Conservation (phyloP, 352 stramenopile genomes). For the Phytopythium chamaehyphon region DNA sequence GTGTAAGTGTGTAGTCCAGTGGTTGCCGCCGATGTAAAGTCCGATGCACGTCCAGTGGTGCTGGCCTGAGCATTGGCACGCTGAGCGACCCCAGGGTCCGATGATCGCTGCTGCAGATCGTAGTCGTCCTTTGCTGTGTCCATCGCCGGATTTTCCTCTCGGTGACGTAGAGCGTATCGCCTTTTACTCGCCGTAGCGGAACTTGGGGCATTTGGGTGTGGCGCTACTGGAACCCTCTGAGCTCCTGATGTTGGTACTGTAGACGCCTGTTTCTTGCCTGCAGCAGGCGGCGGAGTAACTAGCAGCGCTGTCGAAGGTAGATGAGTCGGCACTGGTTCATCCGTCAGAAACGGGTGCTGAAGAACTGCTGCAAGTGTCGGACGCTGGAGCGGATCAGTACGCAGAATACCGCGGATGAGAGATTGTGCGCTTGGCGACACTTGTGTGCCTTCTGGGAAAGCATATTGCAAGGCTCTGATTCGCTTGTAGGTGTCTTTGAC, state of each 20-base stretch:
- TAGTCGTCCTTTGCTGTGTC: background rate
- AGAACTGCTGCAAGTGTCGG: slow-evolving; percentile 78
- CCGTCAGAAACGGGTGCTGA: slow-evolving; percentile 68
- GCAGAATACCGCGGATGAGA: slow-evolving; percentile 71
- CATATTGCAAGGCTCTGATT: slow-evolving; percentile 96
- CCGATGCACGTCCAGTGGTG: background rate
- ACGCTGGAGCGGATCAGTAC: slow-evolving; percentile 59
- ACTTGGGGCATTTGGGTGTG: slow-evolving; percentile 15
- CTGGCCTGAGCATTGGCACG: background rate
- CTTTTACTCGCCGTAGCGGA: slow-evolving; percentile 15
- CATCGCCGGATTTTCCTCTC: slow-evolving; percentile 23
- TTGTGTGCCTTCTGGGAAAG: slow-evolving; percentile 88
- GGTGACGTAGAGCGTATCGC: slow-evolving; percentile 29
- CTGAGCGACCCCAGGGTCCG: slow-evolving; percentile 17
- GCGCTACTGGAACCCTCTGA: slow-evolving; percentile 9
- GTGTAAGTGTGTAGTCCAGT: background rate
- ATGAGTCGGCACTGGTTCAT: slow-evolving; percentile 48
- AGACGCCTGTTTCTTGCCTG: slow-evolving; percentile 7
- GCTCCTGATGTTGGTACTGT: background rate
- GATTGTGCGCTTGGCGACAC: slow-evolving; percentile 81
- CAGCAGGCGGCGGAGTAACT: slow-evolving; percentile 70
- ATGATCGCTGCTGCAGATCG: slow-evolving; percentile 17
- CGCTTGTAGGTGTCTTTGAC: slow-evolving; percentile 98
- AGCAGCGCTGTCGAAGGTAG: slow-evolving; percentile 63
- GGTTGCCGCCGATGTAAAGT: background rate